These are phyloP conservation scores for Candida morakotiae DNA, from an alignment of 805 yeast species.

Conservation along the genomic window DNA sequence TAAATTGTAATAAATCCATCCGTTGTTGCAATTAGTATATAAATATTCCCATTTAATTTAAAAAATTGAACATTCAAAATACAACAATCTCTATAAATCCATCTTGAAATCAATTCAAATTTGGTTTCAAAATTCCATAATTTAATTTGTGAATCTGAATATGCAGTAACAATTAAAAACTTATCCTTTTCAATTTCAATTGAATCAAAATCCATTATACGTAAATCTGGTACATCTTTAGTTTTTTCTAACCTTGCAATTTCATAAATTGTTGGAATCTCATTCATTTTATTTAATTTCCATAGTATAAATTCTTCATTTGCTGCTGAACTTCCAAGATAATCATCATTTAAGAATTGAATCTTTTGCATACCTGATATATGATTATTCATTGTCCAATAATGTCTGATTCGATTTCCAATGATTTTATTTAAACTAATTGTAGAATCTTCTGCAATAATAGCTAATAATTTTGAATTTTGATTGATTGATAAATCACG, in stretches of 20 bases:
- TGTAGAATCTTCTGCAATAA: constrained; percentile 90
- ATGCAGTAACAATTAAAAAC: constrained; percentile 62
- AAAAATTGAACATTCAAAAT: constrained; percentile 58
- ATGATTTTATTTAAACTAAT: constrained; percentile 50
- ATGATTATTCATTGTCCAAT: constrained; percentile 72
- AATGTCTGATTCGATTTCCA: constrained; percentile 41
- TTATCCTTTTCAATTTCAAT: constrained; percentile 37
- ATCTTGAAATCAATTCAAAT: constrained; percentile 44
- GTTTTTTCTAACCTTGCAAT: constrained; percentile 53
- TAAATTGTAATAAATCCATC: constrained; percentile 76
- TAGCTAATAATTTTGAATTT: constrained; percentile 37
- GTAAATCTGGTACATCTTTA: constrained; percentile 63
- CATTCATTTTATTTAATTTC: constrained; percentile 45
- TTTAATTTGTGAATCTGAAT: constrained; percentile 78
- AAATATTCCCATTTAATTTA: constrained; percentile 15
- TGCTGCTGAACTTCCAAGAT: constrained; percentile 58
- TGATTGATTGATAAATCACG: constrained; percentile 61
- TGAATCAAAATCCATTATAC: constrained; percentile 83
- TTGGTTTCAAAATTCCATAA: constrained; percentile 51
- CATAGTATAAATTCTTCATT: constrained; percentile 86
- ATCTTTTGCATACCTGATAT: constrained; percentile 84
- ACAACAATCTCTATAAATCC: constrained; percentile 71
- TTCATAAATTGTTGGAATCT: constrained; percentile 44
- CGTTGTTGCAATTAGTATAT: constrained; percentile 63
- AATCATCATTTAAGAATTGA: constrained; percentile 50